These are phyloP conservation scores for Daldinia grandis DNA, from an alignment of 495 filamentous ascomycete genomes.

Conservation along the genomic window DNA sequence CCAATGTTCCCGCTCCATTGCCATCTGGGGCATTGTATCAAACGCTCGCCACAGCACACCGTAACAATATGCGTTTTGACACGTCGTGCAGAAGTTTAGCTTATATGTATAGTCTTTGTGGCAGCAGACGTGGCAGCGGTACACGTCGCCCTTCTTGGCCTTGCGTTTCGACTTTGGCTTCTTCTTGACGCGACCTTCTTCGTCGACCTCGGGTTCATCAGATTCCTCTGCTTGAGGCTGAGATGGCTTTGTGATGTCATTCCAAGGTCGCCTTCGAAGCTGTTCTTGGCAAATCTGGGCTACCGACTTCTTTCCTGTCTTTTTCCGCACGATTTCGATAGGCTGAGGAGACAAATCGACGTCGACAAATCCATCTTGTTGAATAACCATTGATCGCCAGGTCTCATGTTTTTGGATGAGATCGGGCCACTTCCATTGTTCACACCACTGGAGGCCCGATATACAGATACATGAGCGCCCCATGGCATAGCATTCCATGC, in stretches of 20 bases:
- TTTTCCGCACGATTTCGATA: conserved; percentile 69
- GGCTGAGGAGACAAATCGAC: conserved; percentile 67
- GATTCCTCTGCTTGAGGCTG: conserved; percentile 53
- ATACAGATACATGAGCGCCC: conserved; percentile 90
- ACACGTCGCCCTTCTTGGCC: conserved; percentile 56
- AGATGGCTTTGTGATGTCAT: conserved; percentile 60
- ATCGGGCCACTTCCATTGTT: conserved; percentile 87
- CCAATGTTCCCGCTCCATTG: conserved; percentile 83
- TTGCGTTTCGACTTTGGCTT: conserved; percentile 53
- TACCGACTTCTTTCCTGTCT: conserved; percentile 73
- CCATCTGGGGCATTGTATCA: conserved; percentile 79
- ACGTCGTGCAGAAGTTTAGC: conserved; percentile 77
- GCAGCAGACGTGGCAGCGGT: conserved; percentile 81
- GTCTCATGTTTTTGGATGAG: conserved; percentile 79
- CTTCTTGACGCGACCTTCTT: conserved; percentile 59
- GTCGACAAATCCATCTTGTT: conserved; percentile 67
- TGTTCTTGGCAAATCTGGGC: conserved; percentile 93
- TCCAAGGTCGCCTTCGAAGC: conserved; percentile 72
- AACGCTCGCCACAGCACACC: conserved; percentile 89
- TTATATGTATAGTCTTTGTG: conserved; percentile 81
- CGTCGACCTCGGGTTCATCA: conserved; percentile 57
- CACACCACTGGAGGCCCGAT: conserved; percentile 85
- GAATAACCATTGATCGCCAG: conserved; percentile 80
- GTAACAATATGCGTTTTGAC: conserved; percentile 81
- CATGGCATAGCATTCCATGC: conserved; percentile 96